phyloP scores from a whole-genome alignment of 805 yeast genomes.

The Kodamaea hsintzibuensis region DNA sequence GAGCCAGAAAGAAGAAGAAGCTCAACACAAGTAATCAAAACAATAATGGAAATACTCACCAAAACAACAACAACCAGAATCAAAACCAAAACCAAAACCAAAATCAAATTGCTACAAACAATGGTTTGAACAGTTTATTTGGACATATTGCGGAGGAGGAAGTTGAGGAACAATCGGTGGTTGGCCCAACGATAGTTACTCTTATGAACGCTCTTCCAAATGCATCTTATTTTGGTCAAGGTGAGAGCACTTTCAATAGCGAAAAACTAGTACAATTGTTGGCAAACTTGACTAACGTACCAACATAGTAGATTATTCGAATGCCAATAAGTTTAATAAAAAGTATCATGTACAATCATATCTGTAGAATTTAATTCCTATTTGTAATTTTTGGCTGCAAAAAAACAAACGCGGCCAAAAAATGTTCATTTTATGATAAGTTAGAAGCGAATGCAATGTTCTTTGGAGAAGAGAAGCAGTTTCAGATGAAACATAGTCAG shows the following conservation, averaged over 20 bases:
- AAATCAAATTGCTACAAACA: constrained; percentile 4
- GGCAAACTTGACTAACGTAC: constrained; percentile 30
- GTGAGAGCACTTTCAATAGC: constrained; percentile 54
- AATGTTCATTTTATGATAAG: neutral
- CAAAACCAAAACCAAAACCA: neutral
- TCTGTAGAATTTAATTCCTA: neutral
- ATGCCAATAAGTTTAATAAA: neutral
- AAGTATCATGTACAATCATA: neutral
- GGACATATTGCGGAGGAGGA: constrained; percentile 2
- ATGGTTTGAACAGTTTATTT: constrained; percentile 3
- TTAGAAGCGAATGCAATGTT: neutral
- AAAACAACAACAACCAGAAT: neutral
- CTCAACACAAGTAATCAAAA: neutral
- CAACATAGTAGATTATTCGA: neutral
- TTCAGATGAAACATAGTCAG: neutral
- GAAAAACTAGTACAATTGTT: constrained; percentile 49
- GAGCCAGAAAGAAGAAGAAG: constrained; percentile 12
- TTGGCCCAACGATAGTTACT: constrained; percentile 15
- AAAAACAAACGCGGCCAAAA: neutral
- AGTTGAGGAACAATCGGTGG: constrained; percentile 11
- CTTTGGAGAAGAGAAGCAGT: neutral
- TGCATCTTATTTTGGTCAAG: constrained; percentile 51
- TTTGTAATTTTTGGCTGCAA: neutral
- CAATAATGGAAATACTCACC: neutral
- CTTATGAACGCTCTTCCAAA: constrained; percentile 50